Base-by-base conservation (phyloP, 352 stramenopile genomes). In the Blastocystis sp. region DNA sequence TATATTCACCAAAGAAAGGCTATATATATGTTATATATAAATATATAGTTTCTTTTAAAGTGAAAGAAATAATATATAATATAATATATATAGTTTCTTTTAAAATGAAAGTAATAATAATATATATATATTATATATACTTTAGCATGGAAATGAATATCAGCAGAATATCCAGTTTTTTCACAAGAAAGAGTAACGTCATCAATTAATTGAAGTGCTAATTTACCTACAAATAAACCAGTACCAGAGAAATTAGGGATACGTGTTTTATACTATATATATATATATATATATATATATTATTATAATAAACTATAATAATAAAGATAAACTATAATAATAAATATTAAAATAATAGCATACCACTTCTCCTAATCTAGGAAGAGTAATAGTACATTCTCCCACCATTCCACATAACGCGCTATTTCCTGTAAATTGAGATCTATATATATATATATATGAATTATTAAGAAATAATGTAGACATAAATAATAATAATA, bases 141-240 rank as follows among this genome's bases (percentile, higher is more conserved):
- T n/a, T 55, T 55, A 9, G 31, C 45, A n/a, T 55, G 45, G 45
- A 55, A 55, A 13, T 55, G 31, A 24, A 55, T 55, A 19, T 55
- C 45, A 0, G 45, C 45, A 18, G 28, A 44, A 35, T 46, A 55
- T 21, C 45, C 45, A 5, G 45, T 55, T 35, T 55, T 46, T 24
- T 16, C 6, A 19, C 45, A 55, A 0, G 28, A 9, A n/a, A 55
- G 24, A 5, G 13, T 9, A 13, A 55, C 31, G 18, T 55, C 43
- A 35, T 55, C 45, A 19, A 55, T 55, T 16, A 55, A 24, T 16
- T 55, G 45, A 31, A 55, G 39, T n/a, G 31, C 31, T 19, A 55
- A 35, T 19, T 31, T 45, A 6, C 45, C 45, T 21, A 55, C 25
- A 24, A 55, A 55, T 35, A 55, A 35, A 37, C 45, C 45, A 21